Conservation (phyloP, 495 filamentous ascomycete species). For the Aspergillus nanangensis region DNA sequence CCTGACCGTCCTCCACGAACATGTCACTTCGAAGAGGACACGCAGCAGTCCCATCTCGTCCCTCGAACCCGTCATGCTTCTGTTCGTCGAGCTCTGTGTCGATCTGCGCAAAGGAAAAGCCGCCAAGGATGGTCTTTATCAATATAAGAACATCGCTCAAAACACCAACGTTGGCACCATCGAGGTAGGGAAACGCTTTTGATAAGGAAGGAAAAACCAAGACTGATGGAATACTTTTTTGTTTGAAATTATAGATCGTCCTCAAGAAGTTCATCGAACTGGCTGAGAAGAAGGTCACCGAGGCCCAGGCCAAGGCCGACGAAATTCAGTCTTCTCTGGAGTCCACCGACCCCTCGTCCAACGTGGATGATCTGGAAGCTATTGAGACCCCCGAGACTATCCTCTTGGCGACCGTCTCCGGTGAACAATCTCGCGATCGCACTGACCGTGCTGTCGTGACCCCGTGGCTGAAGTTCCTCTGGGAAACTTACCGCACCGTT, state of each 20-base stretch:
- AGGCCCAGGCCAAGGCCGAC: constrained; percentile 93
- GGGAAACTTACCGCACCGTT: constrained; percentile 99
- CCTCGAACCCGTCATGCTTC: constrained; percentile 95
- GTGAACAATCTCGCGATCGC: constrained; percentile 92
- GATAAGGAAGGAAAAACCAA: not conserved
- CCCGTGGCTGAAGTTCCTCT: constrained; percentile 98
- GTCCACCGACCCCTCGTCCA: constrained; percentile 60
- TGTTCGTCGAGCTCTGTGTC: constrained; percentile 93
- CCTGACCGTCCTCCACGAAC: constrained; percentile 92
- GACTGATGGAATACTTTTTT: constrained; percentile 11
- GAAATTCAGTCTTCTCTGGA: constrained; percentile 88
- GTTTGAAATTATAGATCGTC: constrained; percentile 59
- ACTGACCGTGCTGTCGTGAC: constrained; percentile 98
- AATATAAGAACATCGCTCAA: constrained; percentile 99
- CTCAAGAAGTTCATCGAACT: constrained; percentile 97
- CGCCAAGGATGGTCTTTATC: constrained; percentile 97
- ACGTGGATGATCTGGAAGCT: constrained; percentile 92
- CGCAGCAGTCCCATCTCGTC: constrained; percentile 96
- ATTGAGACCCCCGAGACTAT: constrained; percentile 98
- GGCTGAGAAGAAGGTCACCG: constrained; percentile 91
- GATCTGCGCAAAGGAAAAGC: constrained; percentile 96
- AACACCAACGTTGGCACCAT: constrained; percentile 98
- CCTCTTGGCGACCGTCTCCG: constrained; percentile 93
- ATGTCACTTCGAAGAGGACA: constrained; percentile 96
- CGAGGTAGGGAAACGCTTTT: constrained; percentile 55